Conservation (phyloP, 495 filamentous ascomycete species). For the Penicillium mononematosum region DNA sequence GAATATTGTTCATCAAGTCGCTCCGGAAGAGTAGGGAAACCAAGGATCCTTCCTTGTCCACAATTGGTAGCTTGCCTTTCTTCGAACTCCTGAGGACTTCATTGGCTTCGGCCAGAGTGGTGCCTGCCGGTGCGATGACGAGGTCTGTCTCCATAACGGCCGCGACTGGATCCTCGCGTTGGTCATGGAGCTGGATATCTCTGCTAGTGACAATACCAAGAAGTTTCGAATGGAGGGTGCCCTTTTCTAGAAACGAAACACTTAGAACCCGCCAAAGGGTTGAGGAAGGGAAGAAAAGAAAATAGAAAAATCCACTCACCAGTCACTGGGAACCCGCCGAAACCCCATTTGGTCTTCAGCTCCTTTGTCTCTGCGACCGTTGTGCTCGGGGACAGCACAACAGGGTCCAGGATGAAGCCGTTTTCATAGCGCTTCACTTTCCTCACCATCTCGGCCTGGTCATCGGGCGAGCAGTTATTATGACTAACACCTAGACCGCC, state of each 20-base stretch:
- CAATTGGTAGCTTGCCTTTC: conserved; percentile 98
- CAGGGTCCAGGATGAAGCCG: conserved; percentile 94
- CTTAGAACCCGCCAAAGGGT: background rate
- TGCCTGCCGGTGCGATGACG: conserved; percentile 83
- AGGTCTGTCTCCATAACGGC: conserved; percentile 95
- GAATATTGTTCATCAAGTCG: conserved; percentile 97
- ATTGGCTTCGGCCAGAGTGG: conserved; percentile 86
- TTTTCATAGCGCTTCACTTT: conserved; percentile 99
- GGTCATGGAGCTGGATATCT: conserved; percentile 90
- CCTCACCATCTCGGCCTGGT: conserved; percentile 96
- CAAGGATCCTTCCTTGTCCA: conserved; percentile 81
- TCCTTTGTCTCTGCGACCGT: conserved; percentile 90
- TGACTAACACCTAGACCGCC: conserved; percentile 96
- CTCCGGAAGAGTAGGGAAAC: conserved; percentile 93
- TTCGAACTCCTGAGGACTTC: conserved; percentile 89
- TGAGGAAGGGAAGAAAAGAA: no score
- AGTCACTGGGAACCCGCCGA: conserved; percentile 97
- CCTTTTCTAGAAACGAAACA: conserved; percentile 65
- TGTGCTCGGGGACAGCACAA: conserved; percentile 82
- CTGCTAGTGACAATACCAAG: conserved; percentile 95
- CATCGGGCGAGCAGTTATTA: conserved; percentile 94
- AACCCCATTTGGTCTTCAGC: conserved; percentile 95
- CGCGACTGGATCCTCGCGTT: conserved; percentile 68
- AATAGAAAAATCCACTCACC: conserved; percentile 59
- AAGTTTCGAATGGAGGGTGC: conserved; percentile 89